phyloP scores from a whole-genome alignment of 345 rosid genomes.

The Brassica carinata region DNA sequence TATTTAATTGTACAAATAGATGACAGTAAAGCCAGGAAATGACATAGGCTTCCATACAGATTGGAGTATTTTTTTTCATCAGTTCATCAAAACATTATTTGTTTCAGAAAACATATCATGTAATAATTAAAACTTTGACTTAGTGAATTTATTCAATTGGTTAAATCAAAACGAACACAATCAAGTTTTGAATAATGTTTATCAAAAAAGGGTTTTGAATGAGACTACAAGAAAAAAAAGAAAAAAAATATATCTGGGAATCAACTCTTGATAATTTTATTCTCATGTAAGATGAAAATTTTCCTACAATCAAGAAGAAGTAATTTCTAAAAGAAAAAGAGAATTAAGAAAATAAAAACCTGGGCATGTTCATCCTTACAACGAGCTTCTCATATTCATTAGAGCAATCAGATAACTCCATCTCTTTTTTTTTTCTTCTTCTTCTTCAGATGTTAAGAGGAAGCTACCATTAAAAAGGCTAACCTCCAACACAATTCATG shows the following conservation, averaged over 20 bases:
- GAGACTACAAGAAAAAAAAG: no score
- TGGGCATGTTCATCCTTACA: constrained; percentile 85
- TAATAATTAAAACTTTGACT: background rate
- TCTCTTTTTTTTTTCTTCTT: constrained; percentile 27
- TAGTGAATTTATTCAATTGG: background rate
- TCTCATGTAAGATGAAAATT: no score
- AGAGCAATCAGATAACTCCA: constrained; percentile 72
- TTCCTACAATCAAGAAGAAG: background rate
- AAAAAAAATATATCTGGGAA: no score
- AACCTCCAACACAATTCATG: constrained; percentile 13
- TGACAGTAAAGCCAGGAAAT: constrained; percentile 22
- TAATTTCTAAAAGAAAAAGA: background rate
- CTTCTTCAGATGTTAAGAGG: constrained; percentile 7
- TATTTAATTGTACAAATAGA: constrained; percentile 7
- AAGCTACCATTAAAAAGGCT: background rate
- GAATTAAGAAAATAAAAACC: constrained; percentile 43
- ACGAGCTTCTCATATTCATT: constrained; percentile 97
- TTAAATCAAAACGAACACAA: background rate
- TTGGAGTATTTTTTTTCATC: constrained; percentile 4
- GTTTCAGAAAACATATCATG: background rate
- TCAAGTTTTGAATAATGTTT: background rate
- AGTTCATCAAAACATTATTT: constrained; percentile 6
- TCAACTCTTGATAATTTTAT: no score
- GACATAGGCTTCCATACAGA: constrained; percentile 22
- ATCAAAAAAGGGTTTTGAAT: background rate